A percentile compares a stretch with the other conserved stretches of the same genome.
These are phyloP conservation scores for Exobasidium rhododendri DNA, from an alignment of 1,284 basidiomycete genomes.

Conservation along the genomic window DNA sequence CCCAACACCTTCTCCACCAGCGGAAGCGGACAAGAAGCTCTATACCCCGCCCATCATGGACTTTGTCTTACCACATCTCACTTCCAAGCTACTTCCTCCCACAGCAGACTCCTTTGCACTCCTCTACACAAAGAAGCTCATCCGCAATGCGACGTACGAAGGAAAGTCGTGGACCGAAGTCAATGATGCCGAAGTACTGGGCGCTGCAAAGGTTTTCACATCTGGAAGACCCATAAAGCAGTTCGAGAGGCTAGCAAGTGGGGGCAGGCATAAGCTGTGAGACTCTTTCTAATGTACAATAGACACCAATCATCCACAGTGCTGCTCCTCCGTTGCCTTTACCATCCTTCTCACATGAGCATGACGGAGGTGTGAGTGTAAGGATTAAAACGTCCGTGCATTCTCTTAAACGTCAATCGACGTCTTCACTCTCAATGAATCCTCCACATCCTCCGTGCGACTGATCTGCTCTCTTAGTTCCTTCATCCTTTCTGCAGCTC, in stretches of 20 bases:
- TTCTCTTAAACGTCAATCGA: too few species aligned
- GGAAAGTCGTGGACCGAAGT: slow-evolving; percentile 10
- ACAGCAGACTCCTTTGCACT: slow-evolving; percentile 28
- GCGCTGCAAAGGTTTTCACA: slow-evolving; percentile 31
- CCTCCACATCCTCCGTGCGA: too few species aligned
- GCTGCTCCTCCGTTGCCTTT: too few species aligned
- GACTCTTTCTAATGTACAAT: neutral
- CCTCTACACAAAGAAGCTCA: slow-evolving; percentile 35
- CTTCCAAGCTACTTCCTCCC: slow-evolving; percentile 29
- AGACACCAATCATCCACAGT: too few species aligned
- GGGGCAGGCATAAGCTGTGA: slow-evolving; percentile 36
- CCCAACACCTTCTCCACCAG: slow-evolving; percentile 18
- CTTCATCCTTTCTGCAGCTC: neutral
- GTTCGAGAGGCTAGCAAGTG: slow-evolving; percentile 28
- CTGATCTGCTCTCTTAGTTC: neutral
- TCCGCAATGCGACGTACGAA: slow-evolving; percentile 32
- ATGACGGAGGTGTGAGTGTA: too few species aligned
- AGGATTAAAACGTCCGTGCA: too few species aligned
- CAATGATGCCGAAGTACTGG: slow-evolving; percentile 13
- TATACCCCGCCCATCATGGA: slow-evolving; percentile 25
- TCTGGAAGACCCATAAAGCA: slow-evolving; percentile 28
- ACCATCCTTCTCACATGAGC: too few species aligned
- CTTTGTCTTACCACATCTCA: slow-evolving; percentile 22
- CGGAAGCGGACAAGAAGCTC: slow-evolving; percentile 11
- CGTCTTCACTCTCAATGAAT: too few species aligned